Percentiles rank a stretch among this genome's conserved stretches.
These are phyloP conservation scores for Fonsecaea erecta DNA, from an alignment of 2,329 filamentous ascomycete genomes.

Conservation along the genomic window DNA sequence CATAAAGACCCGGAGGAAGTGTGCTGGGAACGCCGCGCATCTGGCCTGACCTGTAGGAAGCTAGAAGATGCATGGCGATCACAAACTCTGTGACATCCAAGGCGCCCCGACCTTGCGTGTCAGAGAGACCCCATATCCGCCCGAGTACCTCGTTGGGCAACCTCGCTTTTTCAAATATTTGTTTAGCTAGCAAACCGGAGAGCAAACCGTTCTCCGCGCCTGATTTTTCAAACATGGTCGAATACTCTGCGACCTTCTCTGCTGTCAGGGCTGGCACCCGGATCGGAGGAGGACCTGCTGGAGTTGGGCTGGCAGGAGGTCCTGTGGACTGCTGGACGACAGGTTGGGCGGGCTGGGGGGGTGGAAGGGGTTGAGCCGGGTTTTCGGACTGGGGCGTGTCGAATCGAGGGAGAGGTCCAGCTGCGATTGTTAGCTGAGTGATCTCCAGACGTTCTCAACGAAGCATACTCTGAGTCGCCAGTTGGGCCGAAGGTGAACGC, in stretches of 20 bases:
- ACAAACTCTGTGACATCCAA: conserved; percentile 90
- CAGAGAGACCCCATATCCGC: conserved; percentile 94
- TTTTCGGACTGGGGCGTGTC: conserved; percentile 57
- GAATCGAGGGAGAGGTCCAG: conserved; percentile 88
- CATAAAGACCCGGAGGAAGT: conserved; percentile 83
- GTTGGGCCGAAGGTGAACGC: conserved; percentile 75
- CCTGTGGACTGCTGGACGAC: conserved; percentile 59
- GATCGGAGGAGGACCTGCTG: conserved; percentile 65
- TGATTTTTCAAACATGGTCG: conserved; percentile 87
- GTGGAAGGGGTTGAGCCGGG: conserved; percentile 33
- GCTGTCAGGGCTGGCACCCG: conserved; percentile 86
- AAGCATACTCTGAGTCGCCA: conserved; percentile 73
- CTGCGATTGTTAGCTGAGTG: conserved; percentile 42
- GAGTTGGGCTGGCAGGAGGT: conserved; percentile 50
- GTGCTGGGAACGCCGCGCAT: conserved; percentile 78
- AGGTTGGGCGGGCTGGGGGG: conserved; percentile 42
- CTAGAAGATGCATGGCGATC: conserved; percentile 96
- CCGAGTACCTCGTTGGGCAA: conserved; percentile 88
- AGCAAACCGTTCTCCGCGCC: conserved; percentile 76
- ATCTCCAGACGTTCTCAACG: neutral
- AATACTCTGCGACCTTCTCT: conserved; percentile 89
- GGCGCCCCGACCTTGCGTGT: conserved; percentile 88
- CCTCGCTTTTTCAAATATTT: conserved; percentile 92
- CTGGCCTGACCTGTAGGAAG: conserved; percentile 82
- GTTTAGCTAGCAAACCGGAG: conserved; percentile 75